Conservation (phyloP, 257 asterid genomes). For the Lycium barbarum region DNA sequence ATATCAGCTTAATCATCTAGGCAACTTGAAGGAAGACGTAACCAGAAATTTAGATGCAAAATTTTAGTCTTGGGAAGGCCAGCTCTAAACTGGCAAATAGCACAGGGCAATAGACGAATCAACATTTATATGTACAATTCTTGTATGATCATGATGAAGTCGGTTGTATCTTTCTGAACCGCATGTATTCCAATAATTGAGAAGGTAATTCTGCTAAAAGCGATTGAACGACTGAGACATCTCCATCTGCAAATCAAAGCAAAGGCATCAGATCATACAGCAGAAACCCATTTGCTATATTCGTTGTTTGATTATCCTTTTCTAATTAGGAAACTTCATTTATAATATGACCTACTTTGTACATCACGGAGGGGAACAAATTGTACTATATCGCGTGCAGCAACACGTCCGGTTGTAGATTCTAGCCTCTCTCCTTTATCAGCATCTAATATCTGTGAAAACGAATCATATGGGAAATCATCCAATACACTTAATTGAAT, state of each 20-base stretch:
- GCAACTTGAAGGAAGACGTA: constrained; percentile 34
- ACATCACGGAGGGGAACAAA: constrained; percentile 91
- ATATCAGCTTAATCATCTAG: constrained; percentile 35
- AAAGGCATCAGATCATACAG: constrained; percentile 12
- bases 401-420: constrained; percentile 87
- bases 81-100: not conserved
- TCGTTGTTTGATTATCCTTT: not conserved
- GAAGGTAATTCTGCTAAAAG: constrained; percentile 94
- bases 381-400: constrained; percentile 96
- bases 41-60: not conserved
- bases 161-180: constrained; percentile 76
- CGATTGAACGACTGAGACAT: constrained; percentile 73
- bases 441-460: constrained; percentile 80
- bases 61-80: constrained; percentile 8
- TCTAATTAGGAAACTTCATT: not conserved
- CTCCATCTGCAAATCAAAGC: constrained; percentile 66
- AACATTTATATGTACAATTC: constrained; percentile 57
- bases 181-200: constrained; percentile 83
- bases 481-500: constrained; percentile 29
- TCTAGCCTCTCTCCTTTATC: constrained; percentile 92
- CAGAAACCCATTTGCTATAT: not conserved
- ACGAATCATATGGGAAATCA: not conserved
- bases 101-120: not conserved
- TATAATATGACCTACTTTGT: constrained; percentile 62
- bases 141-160: constrained; percentile 41